Conservation (phyloP, 805 yeast species). For the Lipomyces chichibuensis region DNA sequence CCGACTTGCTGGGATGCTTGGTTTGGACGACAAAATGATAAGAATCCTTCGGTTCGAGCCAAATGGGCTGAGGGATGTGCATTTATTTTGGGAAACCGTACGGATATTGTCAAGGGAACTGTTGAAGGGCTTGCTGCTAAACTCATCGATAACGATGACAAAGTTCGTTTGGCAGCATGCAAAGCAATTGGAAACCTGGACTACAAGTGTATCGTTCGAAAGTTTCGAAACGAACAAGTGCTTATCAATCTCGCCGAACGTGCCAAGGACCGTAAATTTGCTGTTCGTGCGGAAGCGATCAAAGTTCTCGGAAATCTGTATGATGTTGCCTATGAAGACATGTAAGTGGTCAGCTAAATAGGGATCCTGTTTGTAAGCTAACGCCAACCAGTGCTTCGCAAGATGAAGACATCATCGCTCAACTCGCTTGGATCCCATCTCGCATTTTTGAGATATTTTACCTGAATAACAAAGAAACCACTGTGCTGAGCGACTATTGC, state of each 20-base stretch:
- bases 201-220: conserved; percentile 52
- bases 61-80: conserved; percentile 70
- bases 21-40: conserved; percentile 75
- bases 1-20: conserved; percentile 67
- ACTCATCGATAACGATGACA: conserved; percentile 73
- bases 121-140: conserved; percentile 63
- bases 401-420: conserved; percentile 42
- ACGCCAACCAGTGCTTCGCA: conserved; percentile 31
- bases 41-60: conserved; percentile 62
- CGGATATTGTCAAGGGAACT: conserved; percentile 54
- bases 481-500: conserved; percentile 62
- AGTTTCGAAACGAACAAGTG: conserved; percentile 53
- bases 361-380: not conserved
- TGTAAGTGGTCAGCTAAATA: conserved; percentile 1
- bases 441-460: conserved; percentile 66
- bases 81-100: conserved; percentile 50
- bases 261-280: conserved; percentile 69
- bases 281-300: conserved; percentile 65
- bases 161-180: conserved; percentile 67
- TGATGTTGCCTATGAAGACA: conserved; percentile 49
- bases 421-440: conserved; percentile 62
- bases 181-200: conserved; percentile 52
- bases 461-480: conserved; percentile 70
- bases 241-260: conserved; percentile 62
- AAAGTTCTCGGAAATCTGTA: conserved; percentile 59